A percentile compares a stretch with the other conserved stretches of the same genome.
These are phyloP conservation scores for Diaporthe australafricana DNA, from an alignment of 2,329 filamentous ascomycete species.

Conservation along the genomic window DNA sequence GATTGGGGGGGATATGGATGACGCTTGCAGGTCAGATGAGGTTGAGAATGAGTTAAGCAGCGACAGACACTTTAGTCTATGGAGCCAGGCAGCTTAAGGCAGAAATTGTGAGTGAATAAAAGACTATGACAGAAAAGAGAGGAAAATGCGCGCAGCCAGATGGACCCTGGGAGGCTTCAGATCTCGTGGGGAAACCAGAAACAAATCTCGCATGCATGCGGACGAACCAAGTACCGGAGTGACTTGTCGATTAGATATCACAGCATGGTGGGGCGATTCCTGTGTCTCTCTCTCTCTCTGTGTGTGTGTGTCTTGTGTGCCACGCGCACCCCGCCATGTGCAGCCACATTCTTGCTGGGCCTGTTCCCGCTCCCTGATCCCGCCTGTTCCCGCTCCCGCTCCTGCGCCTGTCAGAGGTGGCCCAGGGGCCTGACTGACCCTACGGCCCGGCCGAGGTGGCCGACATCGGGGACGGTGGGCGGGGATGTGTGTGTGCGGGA, in stretches of 20 bases:
- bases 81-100: constrained; percentile 13
- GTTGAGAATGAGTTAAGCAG: constrained; percentile 23
- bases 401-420: neutral
- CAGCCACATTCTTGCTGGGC: neutral
- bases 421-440: neutral
- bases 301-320: neutral
- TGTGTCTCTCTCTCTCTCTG: neutral
- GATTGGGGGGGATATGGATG: neutral
- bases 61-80: neutral
- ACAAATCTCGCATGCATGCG: constrained; percentile 26
- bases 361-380: no score
- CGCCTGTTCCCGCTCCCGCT: no score
- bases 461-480: constrained; percentile 22
- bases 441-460: constrained; percentile 2
- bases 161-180: constrained; percentile 8
- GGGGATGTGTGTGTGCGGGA: constrained; percentile 9
- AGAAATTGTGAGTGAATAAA: constrained; percentile 1
- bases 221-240: constrained; percentile 20
- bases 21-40: neutral
- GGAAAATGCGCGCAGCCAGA: constrained; percentile 18
- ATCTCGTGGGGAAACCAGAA: constrained; percentile 21
- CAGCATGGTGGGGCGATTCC: constrained; percentile 13
- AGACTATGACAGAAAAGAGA: constrained; percentile 7
- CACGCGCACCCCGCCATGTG: constrained; percentile 3
- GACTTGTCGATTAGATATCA: constrained; percentile 13